Conservation (phyloP, 768 basidiomycete genomes). For the Boletus coccyginus region DNA sequence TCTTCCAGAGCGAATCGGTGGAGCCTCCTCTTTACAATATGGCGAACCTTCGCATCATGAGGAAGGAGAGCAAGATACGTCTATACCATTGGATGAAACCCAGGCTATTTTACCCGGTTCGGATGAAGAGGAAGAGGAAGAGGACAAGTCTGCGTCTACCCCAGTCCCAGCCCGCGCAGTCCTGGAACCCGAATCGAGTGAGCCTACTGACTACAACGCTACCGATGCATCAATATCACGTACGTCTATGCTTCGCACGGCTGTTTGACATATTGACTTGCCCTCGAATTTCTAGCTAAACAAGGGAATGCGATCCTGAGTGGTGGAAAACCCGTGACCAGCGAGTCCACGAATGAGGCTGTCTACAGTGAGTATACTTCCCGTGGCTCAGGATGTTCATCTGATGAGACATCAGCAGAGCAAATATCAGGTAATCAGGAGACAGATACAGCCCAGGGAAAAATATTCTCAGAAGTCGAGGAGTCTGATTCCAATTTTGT, state of each 20-base stretch:
- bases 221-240: not conserved
- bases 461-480: constrained; percentile 16
- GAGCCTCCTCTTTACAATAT: constrained; percentile 9
- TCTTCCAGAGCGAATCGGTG: constrained; percentile 29
- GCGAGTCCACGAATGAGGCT: constrained; percentile 5
- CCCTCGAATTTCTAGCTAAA: constrained; percentile 1
- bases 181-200: constrained; percentile 8
- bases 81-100: constrained; percentile 18
- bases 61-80: constrained; percentile 21
- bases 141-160: constrained; percentile 12
- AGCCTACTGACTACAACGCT: not conserved
- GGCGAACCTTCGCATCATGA: constrained; percentile 21
- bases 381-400: not conserved
- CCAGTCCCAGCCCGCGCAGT: constrained; percentile 5
- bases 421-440: constrained; percentile 13
- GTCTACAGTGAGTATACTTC: constrained; percentile 10
- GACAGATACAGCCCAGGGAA: constrained; percentile 4
- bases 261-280: not conserved
- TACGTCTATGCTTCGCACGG: constrained; percentile 1
- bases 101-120: constrained; percentile 6
- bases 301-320: not conserved
- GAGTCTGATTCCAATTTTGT: constrained; percentile 30
- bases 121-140: constrained; percentile 19
- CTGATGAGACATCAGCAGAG: constrained; percentile 8
- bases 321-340: not conserved